A percentile compares a stretch with the other conserved stretches of the same genome.
Conservation (phyloP, 306 rosid species). For the Pachyrhizus erosus region DNA sequence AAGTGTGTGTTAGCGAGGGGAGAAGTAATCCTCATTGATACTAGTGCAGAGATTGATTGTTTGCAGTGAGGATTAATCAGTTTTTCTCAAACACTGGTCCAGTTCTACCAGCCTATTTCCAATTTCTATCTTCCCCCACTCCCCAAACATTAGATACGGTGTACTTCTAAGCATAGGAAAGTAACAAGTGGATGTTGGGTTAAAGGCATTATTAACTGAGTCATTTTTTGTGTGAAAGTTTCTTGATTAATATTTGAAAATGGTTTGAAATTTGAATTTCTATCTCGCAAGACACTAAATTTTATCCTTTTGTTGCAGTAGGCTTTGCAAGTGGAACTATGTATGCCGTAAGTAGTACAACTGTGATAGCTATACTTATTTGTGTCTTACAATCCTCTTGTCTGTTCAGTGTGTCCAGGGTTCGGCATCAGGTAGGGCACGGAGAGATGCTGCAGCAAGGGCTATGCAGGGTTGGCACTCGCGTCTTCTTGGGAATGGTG, state of each 20-base stretch:
- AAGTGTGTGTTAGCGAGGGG: too few relatives aligned
- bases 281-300: not conserved
- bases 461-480: conserved; percentile 99
- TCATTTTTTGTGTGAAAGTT: conserved; percentile 19
- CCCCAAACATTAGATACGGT: not conserved
- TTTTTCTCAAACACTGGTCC: not conserved
- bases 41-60: not conserved
- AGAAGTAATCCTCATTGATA: too few relatives aligned
- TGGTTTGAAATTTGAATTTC: conserved; percentile 16
- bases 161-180: not conserved
- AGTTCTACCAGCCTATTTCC: not conserved
- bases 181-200: conserved; percentile 20
- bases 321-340: conserved; percentile 24
- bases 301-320: not conserved
- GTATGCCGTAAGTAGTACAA: not conserved
- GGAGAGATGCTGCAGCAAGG: conserved; percentile 97
- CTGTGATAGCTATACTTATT: not conserved
- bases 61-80: not conserved
- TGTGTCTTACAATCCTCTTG: conserved; percentile 14
- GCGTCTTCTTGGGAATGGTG: conserved; percentile 91
- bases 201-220: conserved; percentile 17
- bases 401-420: conserved; percentile 55
- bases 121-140: not conserved
- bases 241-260: conserved; percentile 23
- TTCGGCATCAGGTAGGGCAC: conserved; percentile 88